These are phyloP conservation scores for button mushroom (Agaricus bisporus) DNA, from an alignment of 768 basidiomycete species.

Conservation along the genomic window DNA sequence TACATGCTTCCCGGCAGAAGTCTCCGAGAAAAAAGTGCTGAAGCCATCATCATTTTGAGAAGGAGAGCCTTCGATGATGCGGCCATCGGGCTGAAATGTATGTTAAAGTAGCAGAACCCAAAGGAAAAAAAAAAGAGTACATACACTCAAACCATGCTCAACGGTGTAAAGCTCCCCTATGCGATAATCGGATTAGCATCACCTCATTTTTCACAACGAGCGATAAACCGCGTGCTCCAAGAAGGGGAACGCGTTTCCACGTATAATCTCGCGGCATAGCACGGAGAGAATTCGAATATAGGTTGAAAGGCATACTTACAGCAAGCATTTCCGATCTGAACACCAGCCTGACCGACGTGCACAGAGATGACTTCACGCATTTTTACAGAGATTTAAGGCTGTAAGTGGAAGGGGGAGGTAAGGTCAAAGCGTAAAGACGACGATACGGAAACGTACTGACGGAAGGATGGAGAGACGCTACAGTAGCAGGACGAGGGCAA, in stretches of 20 bases:
- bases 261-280: slow-evolving; percentile 14
- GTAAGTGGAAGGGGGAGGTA: slow-evolving; percentile 12
- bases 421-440: slow-evolving; percentile 12
- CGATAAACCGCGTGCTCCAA: slow-evolving; percentile 12
- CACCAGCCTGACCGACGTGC: slow-evolving; percentile 98
- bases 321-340: slow-evolving; percentile 97
- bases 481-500: slow-evolving; percentile 39
- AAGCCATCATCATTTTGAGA: slow-evolving; percentile 84
- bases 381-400: slow-evolving; percentile 21
- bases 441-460: slow-evolving; percentile 27
- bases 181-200: slow-evolving; percentile 33
- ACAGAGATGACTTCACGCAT: slow-evolving; percentile 98
- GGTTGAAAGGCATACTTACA: slow-evolving; percentile 54
- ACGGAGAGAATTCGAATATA: slow-evolving; percentile 8
- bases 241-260: slow-evolving; percentile 27
- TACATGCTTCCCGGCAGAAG: slow-evolving; percentile 92
- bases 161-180: slow-evolving; percentile 98
- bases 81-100: slow-evolving; percentile 81
- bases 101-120: slow-evolving; percentile 14
- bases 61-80: slow-evolving; percentile 72
- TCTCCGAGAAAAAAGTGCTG: slow-evolving; percentile 99
- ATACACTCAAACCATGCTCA: slow-evolving; percentile 95
- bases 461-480: slow-evolving; percentile 23
- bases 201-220: slow-evolving; percentile 18
- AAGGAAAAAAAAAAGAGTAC: slow-evolving; percentile 24